phyloP scores from a whole-genome alignment of 2,329 filamentous ascomycete genomes.

The Colletotrichum melonis region DNA sequence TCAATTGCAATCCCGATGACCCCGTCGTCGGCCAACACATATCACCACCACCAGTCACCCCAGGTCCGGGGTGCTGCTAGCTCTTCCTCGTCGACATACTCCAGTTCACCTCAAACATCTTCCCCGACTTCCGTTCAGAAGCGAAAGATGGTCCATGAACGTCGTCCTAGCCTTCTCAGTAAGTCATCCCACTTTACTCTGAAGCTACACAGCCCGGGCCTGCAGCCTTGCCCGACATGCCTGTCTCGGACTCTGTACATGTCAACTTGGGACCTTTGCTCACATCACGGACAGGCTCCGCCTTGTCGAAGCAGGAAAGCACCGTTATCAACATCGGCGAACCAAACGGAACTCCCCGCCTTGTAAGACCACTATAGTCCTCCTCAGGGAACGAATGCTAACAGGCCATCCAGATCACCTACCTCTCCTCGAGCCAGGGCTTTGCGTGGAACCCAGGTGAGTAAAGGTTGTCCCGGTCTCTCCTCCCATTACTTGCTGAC shows the following conservation, averaged over 20 bases:
- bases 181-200: constrained; percentile 38
- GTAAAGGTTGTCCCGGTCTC: constrained; percentile 27
- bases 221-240: neutral
- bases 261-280: constrained; percentile 38
- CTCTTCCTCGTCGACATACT: constrained; percentile 67
- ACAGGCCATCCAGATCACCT: constrained; percentile 72
- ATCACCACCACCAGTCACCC: constrained; percentile 46
- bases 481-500: constrained; percentile 19
- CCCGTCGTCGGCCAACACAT: constrained; percentile 48
- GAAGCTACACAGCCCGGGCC: constrained; percentile 8
- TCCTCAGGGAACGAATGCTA: neutral
- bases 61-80: constrained; percentile 56
- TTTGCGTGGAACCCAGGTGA: constrained; percentile 86
- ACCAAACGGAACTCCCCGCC: constrained; percentile 76
- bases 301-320: constrained; percentile 79
- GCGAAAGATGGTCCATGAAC: constrained; percentile 59
- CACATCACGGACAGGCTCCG: constrained; percentile 66
- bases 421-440: constrained; percentile 82
- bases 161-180: constrained; percentile 74
- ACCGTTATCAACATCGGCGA: constrained; percentile 85
- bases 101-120: constrained; percentile 64
- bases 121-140: constrained; percentile 54
- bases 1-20: constrained; percentile 75
- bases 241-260: neutral
- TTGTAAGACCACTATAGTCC: constrained; percentile 63